Evolutionary conservation across 106 monocot species (phyloP).

Genomic region (Posidonia australis): DNA sequence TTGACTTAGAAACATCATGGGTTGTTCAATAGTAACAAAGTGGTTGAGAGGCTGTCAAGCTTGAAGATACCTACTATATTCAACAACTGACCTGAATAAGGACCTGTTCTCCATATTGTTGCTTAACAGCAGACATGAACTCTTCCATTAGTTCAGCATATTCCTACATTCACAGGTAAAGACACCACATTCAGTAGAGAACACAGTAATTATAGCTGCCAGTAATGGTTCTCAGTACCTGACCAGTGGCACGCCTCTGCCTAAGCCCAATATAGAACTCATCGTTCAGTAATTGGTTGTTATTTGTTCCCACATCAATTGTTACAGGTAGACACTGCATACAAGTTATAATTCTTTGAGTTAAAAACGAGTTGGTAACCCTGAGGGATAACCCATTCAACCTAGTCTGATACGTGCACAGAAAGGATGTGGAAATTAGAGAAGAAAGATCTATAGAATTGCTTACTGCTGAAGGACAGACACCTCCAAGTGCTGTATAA

Average conservation of each 20-base stretch:
- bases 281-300: conserved; percentile 59
- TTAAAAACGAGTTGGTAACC: background rate
- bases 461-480: conserved; percentile 94
- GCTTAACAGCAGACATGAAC: conserved; percentile 88
- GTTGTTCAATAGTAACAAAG: no score
- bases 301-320: conserved; percentile 93
- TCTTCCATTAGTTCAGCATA: conserved; percentile 73
- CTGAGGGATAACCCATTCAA: background rate
- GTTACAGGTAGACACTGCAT: conserved; percentile 80
- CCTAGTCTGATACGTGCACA: background rate
- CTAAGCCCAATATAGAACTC: conserved; percentile 86
- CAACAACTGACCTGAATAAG: conserved; percentile 53
- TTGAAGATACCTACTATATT: background rate
- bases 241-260: conserved; percentile 66
- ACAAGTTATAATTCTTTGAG: background rate
- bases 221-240: conserved; percentile 25
- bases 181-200: background rate
- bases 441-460: background rate
- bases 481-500: conserved; percentile 96
- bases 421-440: background rate
- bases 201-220: background rate
- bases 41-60: no score
- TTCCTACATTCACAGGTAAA: conserved; percentile 37
- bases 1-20: conserved; percentile 1
- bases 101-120: conserved; percentile 83